Conservation (phyloP, 192 early-diverging fungal genomes). For the Haplosporangium gracile region DNA sequence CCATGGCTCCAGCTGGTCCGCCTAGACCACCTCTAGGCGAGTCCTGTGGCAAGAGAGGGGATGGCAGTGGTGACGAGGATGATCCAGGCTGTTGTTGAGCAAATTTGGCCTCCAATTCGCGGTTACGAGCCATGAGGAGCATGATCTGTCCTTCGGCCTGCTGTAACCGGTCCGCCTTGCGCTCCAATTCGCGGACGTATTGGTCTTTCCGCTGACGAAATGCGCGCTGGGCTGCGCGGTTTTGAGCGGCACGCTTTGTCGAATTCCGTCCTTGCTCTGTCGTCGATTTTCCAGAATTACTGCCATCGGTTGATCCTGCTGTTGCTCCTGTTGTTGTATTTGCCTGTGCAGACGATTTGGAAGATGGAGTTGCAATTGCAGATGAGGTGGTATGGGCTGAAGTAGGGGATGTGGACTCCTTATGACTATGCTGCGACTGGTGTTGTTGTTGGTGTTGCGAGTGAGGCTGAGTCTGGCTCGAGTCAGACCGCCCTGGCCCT, state of each 20-base stretch:
- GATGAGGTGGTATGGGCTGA: neutral
- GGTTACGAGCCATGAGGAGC: slow-evolving; percentile 22
- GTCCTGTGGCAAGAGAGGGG: slow-evolving; percentile 23
- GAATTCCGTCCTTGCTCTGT: slow-evolving; percentile 42
- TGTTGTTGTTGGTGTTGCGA: neutral
- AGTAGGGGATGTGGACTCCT: neutral
- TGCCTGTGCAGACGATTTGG: neutral
- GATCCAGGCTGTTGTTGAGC: slow-evolving; percentile 3
- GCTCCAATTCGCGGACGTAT: slow-evolving; percentile 86
- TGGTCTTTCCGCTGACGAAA: slow-evolving; percentile 89
- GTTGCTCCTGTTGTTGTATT: neutral
- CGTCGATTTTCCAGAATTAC: slow-evolving; percentile 10
- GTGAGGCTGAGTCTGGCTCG: neutral
- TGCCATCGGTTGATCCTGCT: slow-evolving; percentile 1
- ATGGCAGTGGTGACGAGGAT: slow-evolving; percentile 13
- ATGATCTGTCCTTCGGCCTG: slow-evolving; percentile 27
- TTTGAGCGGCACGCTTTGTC: slow-evolving; percentile 88
- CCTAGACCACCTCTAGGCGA: neutral
- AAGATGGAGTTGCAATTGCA: neutral
- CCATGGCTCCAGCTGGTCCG: neutral
- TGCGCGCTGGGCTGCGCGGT: slow-evolving; percentile 91
- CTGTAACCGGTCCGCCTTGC: slow-evolving; percentile 64
- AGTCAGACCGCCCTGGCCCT: neutral
- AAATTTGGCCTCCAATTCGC: slow-evolving; percentile 24
- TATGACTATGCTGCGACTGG: neutral